Evolutionary conservation across 306 rosid species (phyloP), one percentile per base, ranked within the genome.

Genomic region (Vachellia collinsii): DNA sequence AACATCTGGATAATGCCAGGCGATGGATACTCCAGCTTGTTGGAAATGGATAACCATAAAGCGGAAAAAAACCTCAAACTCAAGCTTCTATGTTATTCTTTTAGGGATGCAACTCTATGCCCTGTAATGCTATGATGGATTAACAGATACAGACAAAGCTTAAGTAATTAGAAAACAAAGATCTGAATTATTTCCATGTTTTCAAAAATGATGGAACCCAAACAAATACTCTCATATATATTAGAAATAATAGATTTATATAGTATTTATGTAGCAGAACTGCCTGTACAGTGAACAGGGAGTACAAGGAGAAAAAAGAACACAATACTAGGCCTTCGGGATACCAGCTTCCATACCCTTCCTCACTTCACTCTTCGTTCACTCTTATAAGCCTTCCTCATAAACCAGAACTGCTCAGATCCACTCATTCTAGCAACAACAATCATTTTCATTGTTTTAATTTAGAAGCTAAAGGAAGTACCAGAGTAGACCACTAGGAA

Each of bases 121-220:
- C 75, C 42, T 3, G 22, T 6, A 70, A 70, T 3, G 12, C 56
- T 17, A 50, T 37, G 11, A 59, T 44, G 58, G 37, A 72, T 37
- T 63, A 11, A 16, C 44, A 63, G 37, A 41, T 73, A 19, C 44
- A 23, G 50, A 56, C 17, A 37, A 72, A 50, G 23, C 68, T 41
- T 17, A 63, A 73, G 74, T 63, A 69, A 73, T 11, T 39, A 62
- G 20, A 39, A 17, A 48, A 37, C 3, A 72, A 22, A 14, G 8
- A 20, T 63, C 25, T 38, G 58, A 64, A 63, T 62, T 46, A 72
- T 73, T 54, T 72, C 58, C 43, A 63, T 48, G 66, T 25, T 38
- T 37, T 9, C 37, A 22, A 36, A 62, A 62, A 41, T 29, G 68
- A 12, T 4, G 41, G 41, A 62, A 62, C 67, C 67, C 68, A 25